Conservation (phyloP, 352 stramenopile genomes). For the Phytopythium kandeliae region DNA sequence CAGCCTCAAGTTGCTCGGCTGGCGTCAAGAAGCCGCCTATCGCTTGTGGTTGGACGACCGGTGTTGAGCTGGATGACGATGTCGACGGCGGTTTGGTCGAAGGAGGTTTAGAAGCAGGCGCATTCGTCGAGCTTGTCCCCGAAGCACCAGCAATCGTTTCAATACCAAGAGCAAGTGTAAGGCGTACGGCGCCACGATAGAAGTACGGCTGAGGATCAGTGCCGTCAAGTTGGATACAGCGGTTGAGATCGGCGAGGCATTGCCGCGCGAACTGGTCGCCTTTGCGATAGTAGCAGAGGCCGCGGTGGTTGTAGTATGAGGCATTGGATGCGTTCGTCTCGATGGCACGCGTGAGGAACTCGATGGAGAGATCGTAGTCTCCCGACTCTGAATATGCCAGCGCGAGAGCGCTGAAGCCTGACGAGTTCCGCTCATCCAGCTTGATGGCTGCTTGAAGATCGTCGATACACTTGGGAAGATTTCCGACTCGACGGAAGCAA, state of each 20-base stretch:
- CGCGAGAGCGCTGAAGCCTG: conserved; percentile 50
- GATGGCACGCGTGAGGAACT: conserved; percentile 57
- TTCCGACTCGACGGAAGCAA: conserved; percentile 53
- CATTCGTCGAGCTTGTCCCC: not conserved
- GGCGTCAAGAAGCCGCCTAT: conserved; percentile 10
- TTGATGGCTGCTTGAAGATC: conserved; percentile 67
- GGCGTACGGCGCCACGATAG: conserved; percentile 60
- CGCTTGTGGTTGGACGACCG: not conserved
- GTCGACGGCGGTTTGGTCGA: not conserved
- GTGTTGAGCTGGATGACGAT: not conserved
- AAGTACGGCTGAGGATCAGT: conserved; percentile 73
- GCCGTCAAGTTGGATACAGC: conserved; percentile 65
- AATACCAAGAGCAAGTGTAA: conserved; percentile 53
- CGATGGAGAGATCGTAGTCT: conserved; percentile 49
- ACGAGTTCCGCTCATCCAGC: conserved; percentile 59
- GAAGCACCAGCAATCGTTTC: conserved; percentile 9
- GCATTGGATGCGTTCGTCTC: conserved; percentile 54
- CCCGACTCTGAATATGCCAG: conserved; percentile 57
- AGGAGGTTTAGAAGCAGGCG: not conserved
- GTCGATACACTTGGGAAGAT: conserved; percentile 62
- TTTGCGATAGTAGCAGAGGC: conserved; percentile 68
- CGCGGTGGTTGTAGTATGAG: conserved; percentile 58
- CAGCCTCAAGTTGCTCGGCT: conserved; percentile 56
- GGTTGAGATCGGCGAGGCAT: conserved; percentile 66
- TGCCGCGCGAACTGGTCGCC: conserved; percentile 39